Percentiles rank a stretch among this genome's conserved stretches.
phyloP scores from a whole-genome alignment of 2,329 filamentous ascomycete genomes.

The Ophiocordyceps camponoti-rufipedis region DNA sequence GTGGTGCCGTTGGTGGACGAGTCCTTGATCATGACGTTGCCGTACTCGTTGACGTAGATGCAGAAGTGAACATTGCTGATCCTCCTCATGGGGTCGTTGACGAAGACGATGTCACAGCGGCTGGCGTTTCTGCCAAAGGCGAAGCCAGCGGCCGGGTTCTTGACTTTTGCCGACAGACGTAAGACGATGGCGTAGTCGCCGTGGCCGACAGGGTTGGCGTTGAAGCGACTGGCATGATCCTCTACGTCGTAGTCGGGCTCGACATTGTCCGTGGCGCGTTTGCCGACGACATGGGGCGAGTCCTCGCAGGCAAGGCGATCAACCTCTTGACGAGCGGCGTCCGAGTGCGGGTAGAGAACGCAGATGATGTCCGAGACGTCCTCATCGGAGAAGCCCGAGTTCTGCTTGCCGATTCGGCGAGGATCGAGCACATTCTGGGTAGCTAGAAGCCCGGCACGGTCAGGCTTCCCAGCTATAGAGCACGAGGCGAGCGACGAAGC shows the following conservation, averaged over 20 bases:
- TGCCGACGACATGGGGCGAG: constrained; percentile 30
- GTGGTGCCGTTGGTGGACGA: constrained; percentile 90
- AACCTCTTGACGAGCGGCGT: constrained; percentile 56
- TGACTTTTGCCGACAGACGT: constrained; percentile 56
- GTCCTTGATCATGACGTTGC: constrained; percentile 81
- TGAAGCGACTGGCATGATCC: constrained; percentile 29
- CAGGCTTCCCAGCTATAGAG: not conserved
- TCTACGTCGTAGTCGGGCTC: constrained; percentile 31
- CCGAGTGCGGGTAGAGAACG: constrained; percentile 64
- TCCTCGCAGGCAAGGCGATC: constrained; percentile 26
- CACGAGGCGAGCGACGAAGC: not conserved
- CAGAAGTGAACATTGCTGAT: constrained; percentile 94
- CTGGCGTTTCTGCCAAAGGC: constrained; percentile 62
- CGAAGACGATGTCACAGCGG: constrained; percentile 55
- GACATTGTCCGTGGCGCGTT: constrained; percentile 28
- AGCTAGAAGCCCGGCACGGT: constrained; percentile 2
- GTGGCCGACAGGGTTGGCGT: constrained; percentile 23
- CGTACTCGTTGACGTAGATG: constrained; percentile 76
- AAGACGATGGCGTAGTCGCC: constrained; percentile 57
- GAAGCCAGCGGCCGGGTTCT: constrained; percentile 55
- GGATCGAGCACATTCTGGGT: constrained; percentile 47
- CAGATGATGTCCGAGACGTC: constrained; percentile 82
- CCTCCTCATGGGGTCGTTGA: constrained; percentile 47
- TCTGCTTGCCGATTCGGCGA: constrained; percentile 58
- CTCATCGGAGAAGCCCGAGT: constrained; percentile 64